phyloP scores from a whole-genome alignment of 2,329 filamentous ascomycete genomes.

The Aspergillus caelatus region DNA sequence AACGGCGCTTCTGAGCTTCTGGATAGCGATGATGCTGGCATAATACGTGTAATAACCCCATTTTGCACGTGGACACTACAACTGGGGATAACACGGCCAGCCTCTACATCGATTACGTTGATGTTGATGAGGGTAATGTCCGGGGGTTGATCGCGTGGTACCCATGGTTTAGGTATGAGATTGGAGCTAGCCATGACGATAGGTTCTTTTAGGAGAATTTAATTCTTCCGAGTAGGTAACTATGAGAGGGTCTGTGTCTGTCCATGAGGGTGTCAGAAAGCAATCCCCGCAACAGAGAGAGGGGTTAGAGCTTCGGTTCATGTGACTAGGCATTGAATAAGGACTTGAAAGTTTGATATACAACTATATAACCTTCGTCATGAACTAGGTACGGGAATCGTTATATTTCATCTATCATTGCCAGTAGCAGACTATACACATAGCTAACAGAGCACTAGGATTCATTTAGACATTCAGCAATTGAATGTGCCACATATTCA shows the following conservation, averaged over 20 bases:
- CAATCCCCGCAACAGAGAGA: neutral
- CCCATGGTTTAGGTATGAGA: neutral
- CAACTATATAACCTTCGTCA: too few relatives aligned
- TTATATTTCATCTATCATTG: neutral
- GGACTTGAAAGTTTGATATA: too few relatives aligned
- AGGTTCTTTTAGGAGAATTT: neutral
- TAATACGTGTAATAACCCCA: slow-evolving; percentile 37
- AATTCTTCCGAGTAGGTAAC: neutral
- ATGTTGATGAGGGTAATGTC: slow-evolving; percentile 46
- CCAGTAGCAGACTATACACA: neutral
- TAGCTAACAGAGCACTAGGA: neutral
- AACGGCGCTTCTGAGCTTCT: neutral
- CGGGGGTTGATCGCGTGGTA: slow-evolving; percentile 9
- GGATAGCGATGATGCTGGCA: neutral
- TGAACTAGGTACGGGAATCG: too few relatives aligned
- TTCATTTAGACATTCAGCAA: slow-evolving; percentile 22
- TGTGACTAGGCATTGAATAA: neutral
- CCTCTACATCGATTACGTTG: slow-evolving; percentile 47
- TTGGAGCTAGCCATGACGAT: neutral
- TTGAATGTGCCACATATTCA: slow-evolving; percentile 31
- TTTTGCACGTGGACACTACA: slow-evolving; percentile 37
- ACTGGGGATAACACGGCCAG: slow-evolving; percentile 34
- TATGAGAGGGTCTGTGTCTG: neutral
- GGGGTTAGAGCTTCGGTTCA: neutral
- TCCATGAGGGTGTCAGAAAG: neutral